Base-by-base conservation (phyloP, 2,329 filamentous ascomycete genomes). In the Aspergillus sp. region DNA sequence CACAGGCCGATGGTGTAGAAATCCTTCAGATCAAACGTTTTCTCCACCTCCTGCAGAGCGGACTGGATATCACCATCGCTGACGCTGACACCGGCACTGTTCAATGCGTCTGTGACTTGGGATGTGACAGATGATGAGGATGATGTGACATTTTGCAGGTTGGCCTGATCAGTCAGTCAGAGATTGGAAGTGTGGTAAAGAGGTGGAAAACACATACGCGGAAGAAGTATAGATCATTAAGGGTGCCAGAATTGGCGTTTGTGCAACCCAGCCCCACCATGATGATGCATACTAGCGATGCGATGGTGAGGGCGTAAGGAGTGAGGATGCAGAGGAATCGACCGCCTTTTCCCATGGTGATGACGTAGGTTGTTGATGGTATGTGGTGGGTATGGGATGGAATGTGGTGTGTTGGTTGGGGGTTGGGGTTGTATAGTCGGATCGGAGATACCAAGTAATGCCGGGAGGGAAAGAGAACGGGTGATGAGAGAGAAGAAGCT, bases 301-400 rank as follows among this genome's bases (percentile, higher is more conserved):
- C 88, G 63, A 94, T 75, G 17, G 90, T 93, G 66, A 96, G 82
- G 59, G 83, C 78, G 75, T 96, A 91, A 55, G 93, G 93, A 77
- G 91, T 78, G 74, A 89, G 83, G 74, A 97, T 94, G 76, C 91
- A 96, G 71, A 89, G 78, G 65, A 93, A 84, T 67, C 93, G 84
- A 62, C 90, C 92, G 67, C 82, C 79, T 75, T 87, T 85, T 57
- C 84, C 85, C 86, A 88, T 89, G 63, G 33, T 67, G 61, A 49
- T 51, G 36, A 30, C 48, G 46, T 30, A 30, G 22, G 7, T 30
- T 30, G 26, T 30, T 30, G 26, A 30, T 7, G 22, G 22, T 22
- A 30, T 1, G 10, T 30, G 26, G 2, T 30, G 26, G 22, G n/a
- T n/a, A n/a, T 24, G 22, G 7, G 22, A 24, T n/a, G 22, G 22